These are phyloP conservation scores for Spergularia azorica DNA, from an alignment of 179 eudicot species.

Conservation along the genomic window DNA sequence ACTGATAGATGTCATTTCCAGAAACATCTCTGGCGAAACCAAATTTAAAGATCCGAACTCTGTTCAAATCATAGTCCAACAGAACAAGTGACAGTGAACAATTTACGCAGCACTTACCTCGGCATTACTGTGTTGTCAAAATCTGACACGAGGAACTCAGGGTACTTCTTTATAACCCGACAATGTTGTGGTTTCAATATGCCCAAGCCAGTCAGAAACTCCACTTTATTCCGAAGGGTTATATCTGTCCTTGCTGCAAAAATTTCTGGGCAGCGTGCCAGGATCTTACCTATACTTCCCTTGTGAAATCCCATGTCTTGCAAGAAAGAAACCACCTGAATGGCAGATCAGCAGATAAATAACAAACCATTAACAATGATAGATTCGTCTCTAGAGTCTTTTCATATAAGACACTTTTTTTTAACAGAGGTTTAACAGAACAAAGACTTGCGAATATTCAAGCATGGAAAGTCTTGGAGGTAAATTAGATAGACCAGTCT, in stretches of 20 bases:
- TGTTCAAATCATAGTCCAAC: neutral
- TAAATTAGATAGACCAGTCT: neutral
- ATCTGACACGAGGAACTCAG: constrained; percentile 71
- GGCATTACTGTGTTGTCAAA: constrained; percentile 57
- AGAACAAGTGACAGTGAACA: neutral
- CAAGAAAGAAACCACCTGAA: constrained; percentile 70
- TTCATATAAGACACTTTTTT: no score
- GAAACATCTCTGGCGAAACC: no score
- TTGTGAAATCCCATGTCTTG: constrained; percentile 64
- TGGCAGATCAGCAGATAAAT: neutral
- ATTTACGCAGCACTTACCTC: constrained; percentile 45
- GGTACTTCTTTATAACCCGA: constrained; percentile 76
- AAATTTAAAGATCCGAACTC: no score
- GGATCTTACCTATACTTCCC: constrained; percentile 45
- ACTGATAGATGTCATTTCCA: no score
- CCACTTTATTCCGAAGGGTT: constrained; percentile 63
- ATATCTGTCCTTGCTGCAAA: constrained; percentile 55
- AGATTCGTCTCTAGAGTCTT: neutral
- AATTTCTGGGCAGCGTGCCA: constrained; percentile 79
- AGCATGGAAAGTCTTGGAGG: neutral
- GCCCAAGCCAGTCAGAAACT: constrained; percentile 57
- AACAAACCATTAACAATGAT: neutral
- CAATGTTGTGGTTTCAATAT: constrained; percentile 54
- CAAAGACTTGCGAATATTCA: neutral
- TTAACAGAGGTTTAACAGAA: no score